Evolutionary conservation across 805 yeast genomes (phyloP), one percentile per base, ranked within the genome.

Genomic region (Ogataea minuta): DNA sequence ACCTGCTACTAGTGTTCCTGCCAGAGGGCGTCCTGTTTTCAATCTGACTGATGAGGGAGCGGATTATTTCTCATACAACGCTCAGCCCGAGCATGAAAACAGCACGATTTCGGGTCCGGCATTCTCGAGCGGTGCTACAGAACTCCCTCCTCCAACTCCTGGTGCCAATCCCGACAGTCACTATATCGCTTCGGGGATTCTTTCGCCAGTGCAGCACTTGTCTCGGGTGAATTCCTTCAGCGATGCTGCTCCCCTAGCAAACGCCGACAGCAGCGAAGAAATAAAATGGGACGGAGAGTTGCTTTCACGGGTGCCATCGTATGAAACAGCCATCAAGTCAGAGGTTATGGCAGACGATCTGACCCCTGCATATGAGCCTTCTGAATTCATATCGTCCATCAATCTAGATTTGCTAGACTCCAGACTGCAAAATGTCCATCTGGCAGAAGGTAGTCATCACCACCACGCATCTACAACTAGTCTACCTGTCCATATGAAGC

Each of bases 301-400:
- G 10, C 38, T 54, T 47, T 79, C 84, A 14, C 67, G 77, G 34
- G 96, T 91, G 6, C 98, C 98, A 0, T 79, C 95, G 0, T 91
- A 91, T 61, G 74, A 72, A 6, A 81, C 84, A 23, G 97, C 98
- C 0, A 62, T 89, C 59, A 76, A 74, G 52, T 61, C 76, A 2
- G 79, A 72, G 31, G 51, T 48, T 6, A 65, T 63, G 5, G 72
- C 67, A 3, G 73, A 67, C 14, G 77, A 74, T 36, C 62, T 82
- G 17, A 81, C 96, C 2, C 97, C 97, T 0, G 73, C 75, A 2
- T 89, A 88, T 59, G 71, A 67, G 45, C 80, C 79, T 6, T 76
- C 77, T 3, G 50, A 63, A 11, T 69, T 68, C 3, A 71, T 70
- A 2, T 68, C 76, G 2, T 43, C 48, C 8, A 49, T 59, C 31